Base-by-base conservation (phyloP, 345 rosid species). In the Turnera subulata region DNA sequence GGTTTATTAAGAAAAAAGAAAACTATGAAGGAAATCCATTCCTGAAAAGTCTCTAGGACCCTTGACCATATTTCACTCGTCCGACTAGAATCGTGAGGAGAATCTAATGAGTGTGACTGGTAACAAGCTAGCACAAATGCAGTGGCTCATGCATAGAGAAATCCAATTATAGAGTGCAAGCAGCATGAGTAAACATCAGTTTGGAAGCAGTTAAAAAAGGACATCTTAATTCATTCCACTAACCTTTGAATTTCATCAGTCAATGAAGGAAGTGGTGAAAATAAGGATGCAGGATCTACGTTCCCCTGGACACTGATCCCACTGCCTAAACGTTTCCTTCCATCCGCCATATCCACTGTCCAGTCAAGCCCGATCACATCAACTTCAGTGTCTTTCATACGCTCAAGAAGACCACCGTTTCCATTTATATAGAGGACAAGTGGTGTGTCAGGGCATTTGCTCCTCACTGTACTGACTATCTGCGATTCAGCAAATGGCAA, bases 301-400 rank as follows among this genome's bases (percentile, higher is more conserved):
- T 89, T 86, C 53, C 98, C 98, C 61, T 92, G 96, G 13, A 92
- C 83, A 50, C 88, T 74, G 61, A 89, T 77, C 19, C 51, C 84
- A 4, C 65, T 73, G 42, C 98, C 92, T 55, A 88, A 51, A 51
- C 90, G 73, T 57, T 80, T 79, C 77, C 95, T 80, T 62, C 93
- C 96, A 76, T 86, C 95, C 35, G 83, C 91, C 93, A 92, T 82
- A 73, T 86, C 98, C 42, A 92, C 88, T 35, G 93, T 89, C 98
- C 95, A 89, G 79, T 92, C 98, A 62, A 92, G 88, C 66, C 95
- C 95, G 65, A 86, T 84, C 59, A 92, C 98, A 71, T 89, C 95
- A 67, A 83, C 98, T 66, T 91, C 95, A 10, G 78, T 80, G 61
- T 77, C 88, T 78, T 81, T 84, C 95, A 92, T 92, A 62, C 85